Base-by-base conservation (phyloP, 768 basidiomycete species). In the Grammothele lineata region DNA sequence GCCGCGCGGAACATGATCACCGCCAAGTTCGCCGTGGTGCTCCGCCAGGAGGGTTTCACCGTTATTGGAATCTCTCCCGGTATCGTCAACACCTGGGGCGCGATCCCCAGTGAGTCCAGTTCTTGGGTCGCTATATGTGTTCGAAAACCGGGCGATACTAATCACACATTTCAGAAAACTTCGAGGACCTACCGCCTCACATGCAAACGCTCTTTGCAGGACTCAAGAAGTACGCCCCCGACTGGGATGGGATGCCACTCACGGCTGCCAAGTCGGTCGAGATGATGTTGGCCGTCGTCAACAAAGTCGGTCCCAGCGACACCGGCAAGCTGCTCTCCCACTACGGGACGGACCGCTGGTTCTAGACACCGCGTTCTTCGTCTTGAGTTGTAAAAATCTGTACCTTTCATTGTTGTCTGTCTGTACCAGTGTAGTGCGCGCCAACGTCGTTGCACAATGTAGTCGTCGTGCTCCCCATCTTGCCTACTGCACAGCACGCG, bases 1-100 rank as follows among this genome's bases (percentile, higher is more conserved):
- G 63, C 65, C 4, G 71, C 66, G 3, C 30, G 67, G 8, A 67
- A 71, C 47, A 61, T 70, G 59, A 66, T 58, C 19, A 53, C 62
- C 10, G 66, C 61, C 15, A 69, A 71, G 50, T 73, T 67, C 47
- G 67, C 70, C 9, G 37, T 33, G 17, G 43, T 37, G 49, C 38
- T 43, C 32, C 43, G 37, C 21, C 39, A 50, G 4, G 67, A 71
- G 39, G 69, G 68, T 15, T 58, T 70, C 48, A 37, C 61, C 2
- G 67, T 71, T 62, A 57, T 72, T 14, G 55, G 65, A 4, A 45
- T 72, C 43, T 65, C 64, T 43, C 71, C 71, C 3, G 71, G 70
- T 4, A 14, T 69, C 6, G 70, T 71, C 6, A 54, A 69, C 45
- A 69, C 67, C n/a, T 30, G 7, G 8, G 34, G 54, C 11, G 36